A percentile compares a stretch with the other conserved stretches of the same genome.
These are phyloP conservation scores for Jacaranda copaia DNA, from an alignment of 257 asterid genomes.

Conservation along the genomic window DNA sequence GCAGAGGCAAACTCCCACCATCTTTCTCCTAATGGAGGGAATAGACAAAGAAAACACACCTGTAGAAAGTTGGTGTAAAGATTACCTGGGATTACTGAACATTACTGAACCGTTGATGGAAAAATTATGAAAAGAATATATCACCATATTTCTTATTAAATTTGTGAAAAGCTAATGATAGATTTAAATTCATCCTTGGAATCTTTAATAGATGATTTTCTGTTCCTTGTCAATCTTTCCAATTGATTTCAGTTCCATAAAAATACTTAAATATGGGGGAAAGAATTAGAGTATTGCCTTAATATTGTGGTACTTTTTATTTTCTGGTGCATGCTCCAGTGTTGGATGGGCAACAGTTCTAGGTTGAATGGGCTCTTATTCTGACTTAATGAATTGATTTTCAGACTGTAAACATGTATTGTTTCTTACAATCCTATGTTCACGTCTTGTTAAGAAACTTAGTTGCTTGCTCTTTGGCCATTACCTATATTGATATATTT, in stretches of 20 bases:
- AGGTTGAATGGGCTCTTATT: background rate
- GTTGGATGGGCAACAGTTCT: slow-evolving; percentile 7
- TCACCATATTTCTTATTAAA: slow-evolving; percentile 14
- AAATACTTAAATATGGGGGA: background rate
- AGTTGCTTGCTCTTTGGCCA: slow-evolving; percentile 29
- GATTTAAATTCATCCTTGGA: slow-evolving; percentile 5
- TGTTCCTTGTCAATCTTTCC: slow-evolving; percentile 7
- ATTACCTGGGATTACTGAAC: slow-evolving; percentile 10
- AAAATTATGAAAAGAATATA: background rate
- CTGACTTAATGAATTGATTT: background rate
- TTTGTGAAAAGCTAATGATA: slow-evolving; percentile 9
- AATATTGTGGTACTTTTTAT: background rate
- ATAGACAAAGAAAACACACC: background rate
- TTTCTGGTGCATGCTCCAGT: background rate
- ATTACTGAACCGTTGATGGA: slow-evolving; percentile 9
- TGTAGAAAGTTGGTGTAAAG: slow-evolving; percentile 1
- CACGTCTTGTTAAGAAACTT: slow-evolving; percentile 1
- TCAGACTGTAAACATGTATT: background rate
- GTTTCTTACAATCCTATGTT: background rate
- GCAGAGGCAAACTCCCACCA: slow-evolving; percentile 20
- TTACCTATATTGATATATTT: slow-evolving; percentile 25
- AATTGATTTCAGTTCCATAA: slow-evolving; percentile 12
- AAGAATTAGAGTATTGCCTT: slow-evolving; percentile 3
- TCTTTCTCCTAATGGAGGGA: slow-evolving; percentile 13
- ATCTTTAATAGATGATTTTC: background rate